Conservation (phyloP, 2,329 filamentous ascomycete genomes). For the Pseudogymnoascus sp. region DNA sequence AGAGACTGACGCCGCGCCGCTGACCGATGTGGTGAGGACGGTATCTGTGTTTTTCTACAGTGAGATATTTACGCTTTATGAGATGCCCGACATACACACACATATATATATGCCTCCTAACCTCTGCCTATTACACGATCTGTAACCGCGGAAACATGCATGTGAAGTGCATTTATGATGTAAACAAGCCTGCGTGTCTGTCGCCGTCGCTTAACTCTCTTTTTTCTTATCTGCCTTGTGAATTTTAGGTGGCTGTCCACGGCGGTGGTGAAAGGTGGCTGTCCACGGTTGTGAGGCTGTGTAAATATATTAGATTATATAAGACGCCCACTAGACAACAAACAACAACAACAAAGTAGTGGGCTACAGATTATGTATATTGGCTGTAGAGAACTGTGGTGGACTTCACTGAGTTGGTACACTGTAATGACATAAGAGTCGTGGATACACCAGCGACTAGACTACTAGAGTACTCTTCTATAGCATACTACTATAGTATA, state of each 20-base stretch:
- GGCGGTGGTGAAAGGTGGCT: not conserved
- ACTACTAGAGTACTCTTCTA: not conserved
- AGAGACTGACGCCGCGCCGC: not conserved
- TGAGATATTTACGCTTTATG: not conserved
- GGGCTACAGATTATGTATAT: not conserved
- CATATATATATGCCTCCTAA: not conserved
- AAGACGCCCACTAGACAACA: not conserved
- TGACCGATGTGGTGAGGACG: not conserved
- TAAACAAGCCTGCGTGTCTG: not conserved
- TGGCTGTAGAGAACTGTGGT: not conserved
- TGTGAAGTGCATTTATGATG: not conserved
- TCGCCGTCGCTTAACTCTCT: not conserved
- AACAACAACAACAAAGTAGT: not conserved
- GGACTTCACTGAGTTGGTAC: not conserved
- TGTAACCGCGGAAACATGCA: not conserved
- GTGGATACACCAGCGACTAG: not conserved
- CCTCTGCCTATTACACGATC: not conserved
- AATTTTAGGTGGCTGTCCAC: not conserved
- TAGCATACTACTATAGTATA: not conserved
- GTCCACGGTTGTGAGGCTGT: not conserved
- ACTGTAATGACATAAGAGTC: not conserved
- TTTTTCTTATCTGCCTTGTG: conserved; percentile 1
- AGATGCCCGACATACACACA: not conserved
- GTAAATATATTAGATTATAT: not conserved
- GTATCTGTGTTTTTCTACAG: not conserved